Conservation (phyloP, 2,329 filamentous ascomycete genomes). For the Stagonosporopsis chrysanthemi region DNA sequence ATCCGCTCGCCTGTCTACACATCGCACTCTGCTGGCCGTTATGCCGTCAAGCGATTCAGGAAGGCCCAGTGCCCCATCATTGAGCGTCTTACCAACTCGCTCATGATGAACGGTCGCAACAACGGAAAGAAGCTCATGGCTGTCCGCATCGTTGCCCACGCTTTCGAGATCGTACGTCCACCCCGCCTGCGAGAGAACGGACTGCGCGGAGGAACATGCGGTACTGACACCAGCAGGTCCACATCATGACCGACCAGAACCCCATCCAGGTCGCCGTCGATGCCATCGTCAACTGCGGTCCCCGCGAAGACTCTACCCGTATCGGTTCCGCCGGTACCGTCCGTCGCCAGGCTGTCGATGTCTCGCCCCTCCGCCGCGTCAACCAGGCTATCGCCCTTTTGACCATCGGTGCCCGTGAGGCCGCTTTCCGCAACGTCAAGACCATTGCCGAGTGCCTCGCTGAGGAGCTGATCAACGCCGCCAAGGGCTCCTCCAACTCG, state of each 20-base stretch:
- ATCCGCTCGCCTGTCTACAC: conserved; percentile 99
- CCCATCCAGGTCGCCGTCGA: conserved; percentile 99
- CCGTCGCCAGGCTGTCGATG: conserved; percentile 99
- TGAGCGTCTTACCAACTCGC: conserved; percentile 99
- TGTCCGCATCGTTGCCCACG: conserved; percentile 97
- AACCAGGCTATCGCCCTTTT: conserved; percentile 99
- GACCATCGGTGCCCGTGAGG: conserved; percentile 98
- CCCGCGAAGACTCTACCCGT: conserved; percentile 99
- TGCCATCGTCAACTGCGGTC: conserved; percentile 99
- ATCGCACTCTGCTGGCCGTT: conserved; percentile 97
- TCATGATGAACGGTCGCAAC: conserved; percentile 99
- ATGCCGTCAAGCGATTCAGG: conserved; percentile 99
- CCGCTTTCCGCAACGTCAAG: conserved; percentile 99
- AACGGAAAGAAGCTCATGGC: conserved; percentile 99
- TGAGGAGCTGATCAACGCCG: conserved; percentile 99
- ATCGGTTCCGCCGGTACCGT: conserved; percentile 99
- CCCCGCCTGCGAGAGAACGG: not conserved
- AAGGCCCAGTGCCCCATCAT: conserved; percentile 99
- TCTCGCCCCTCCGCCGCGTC: conserved; percentile 97
- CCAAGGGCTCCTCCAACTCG: conserved; percentile 99
- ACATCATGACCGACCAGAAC: conserved; percentile 99
- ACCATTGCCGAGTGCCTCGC: conserved; percentile 98
- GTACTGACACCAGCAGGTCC: conserved; percentile 70
- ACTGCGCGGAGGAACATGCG: not conserved
- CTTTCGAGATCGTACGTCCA: conserved; percentile 96